phyloP scores from a whole-genome alignment of 129 eudicot species.

The Cynara cardunculus region DNA sequence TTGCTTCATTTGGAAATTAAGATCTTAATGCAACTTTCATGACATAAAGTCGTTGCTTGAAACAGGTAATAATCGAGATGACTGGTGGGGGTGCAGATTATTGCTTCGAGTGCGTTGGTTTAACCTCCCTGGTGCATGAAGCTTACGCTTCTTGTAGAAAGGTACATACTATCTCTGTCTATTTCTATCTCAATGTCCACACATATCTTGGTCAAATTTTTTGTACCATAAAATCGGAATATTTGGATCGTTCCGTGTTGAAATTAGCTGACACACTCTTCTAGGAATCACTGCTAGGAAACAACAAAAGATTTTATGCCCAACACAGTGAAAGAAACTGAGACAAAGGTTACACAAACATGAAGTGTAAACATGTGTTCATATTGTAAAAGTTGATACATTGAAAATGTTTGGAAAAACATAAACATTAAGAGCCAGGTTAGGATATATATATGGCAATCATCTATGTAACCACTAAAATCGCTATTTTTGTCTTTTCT shows the following conservation, averaged over 20 bases:
- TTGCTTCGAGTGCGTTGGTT: conserved; percentile 92
- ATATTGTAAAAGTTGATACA: no score
- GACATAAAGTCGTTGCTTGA: not conserved
- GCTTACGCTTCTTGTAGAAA: conserved; percentile 75
- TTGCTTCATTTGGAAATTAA: not conserved
- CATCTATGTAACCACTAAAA: no score
- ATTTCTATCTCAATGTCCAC: not conserved
- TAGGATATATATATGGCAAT: no score
- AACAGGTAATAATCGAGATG: conserved; percentile 64
- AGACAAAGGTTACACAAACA: not conserved
- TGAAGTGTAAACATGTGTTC: not conserved
- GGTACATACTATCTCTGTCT: conserved; percentile 35
- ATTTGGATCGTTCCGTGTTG: not conserved
- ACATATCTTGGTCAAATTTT: not conserved
- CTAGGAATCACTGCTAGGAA: not conserved
- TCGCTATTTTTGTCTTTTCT: no score
- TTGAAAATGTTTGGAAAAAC: no score
- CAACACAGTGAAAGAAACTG: not conserved
- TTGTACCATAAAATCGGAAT: not conserved
- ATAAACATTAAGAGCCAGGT: no score
- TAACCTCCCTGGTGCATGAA: conserved; percentile 60
- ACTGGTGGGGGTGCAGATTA: conserved; percentile 94
- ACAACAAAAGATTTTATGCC: not conserved
- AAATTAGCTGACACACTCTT: not conserved
- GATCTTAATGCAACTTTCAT: not conserved